Evolutionary conservation across 352 stramenopile genomes (phyloP), one percentile per base, ranked within the genome.

Genomic region (Paralagenidium karlingii): DNA sequence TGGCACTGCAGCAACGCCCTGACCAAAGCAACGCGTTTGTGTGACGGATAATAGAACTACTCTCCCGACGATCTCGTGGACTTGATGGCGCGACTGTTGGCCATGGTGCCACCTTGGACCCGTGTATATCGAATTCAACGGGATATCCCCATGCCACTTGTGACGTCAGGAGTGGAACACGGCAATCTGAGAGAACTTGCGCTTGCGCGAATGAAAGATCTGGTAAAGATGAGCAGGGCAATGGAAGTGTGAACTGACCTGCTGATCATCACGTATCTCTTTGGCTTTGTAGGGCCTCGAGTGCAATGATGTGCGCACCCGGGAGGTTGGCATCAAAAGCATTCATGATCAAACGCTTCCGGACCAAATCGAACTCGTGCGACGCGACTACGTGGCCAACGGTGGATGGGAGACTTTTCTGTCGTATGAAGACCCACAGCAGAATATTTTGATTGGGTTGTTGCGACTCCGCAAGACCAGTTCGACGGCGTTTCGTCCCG

Each of bases 81-180:
- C 51, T 61, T 98, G 16, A 96, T 95, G 45, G 90, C 90, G 15
- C 79, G 78, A 40, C 58, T 97, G 22, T 66, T 98, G n/a, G 82
- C 82, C 9, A 71, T 97, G 34, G 87, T 98, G 11, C 94, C 91
- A 38, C 94, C 94, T 1, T 98, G 94, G 91, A 97, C 88, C 19
- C 75, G 91, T 32, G 77, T 98, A 22, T 98, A 98, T 56, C 68
- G 94, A 20, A 96, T 98, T 43, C 94, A 98, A 45, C 74, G 94
- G 19, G 94, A 98, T 58, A 98, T 98, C 53, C 91, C 94, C 32
- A 98, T 98, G 94, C 94, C 94, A n/a, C 68, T 98, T 9, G 91
- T 98, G 28, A 96, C 78, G 32, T 96, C 82, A 1, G 94, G 94
- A 18, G 91, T 98, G 6, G 94, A 98, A 53, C 88, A 97, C 43